Base-by-base conservation (phyloP, 257 asterid genomes). In the Solanum lycopersicoides region DNA sequence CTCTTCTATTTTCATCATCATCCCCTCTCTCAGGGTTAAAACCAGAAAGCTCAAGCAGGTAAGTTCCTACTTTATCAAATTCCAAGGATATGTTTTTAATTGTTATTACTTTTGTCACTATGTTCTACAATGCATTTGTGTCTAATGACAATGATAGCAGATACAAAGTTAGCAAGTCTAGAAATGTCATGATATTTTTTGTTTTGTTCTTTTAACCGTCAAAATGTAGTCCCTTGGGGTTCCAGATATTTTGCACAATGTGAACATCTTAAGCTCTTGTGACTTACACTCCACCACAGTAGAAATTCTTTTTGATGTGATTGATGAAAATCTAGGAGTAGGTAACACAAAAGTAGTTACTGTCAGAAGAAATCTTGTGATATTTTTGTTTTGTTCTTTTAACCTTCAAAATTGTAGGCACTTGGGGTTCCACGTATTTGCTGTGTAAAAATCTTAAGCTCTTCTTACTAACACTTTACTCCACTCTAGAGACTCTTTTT, bases 41-140 rank as follows among this genome's bases (percentile, higher is more conserved):
- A 32, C 32, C 89, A 14, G 89, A 86, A 83, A 87, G 53, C 83
- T 30, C 82, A 28, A 89, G 86, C 89, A 83, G 93, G 92, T 89
- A 23, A 63, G 16, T 68, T 42, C 76, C 25, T 69, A 16, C 60
- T 23, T 66, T 21, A 21, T 32, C 14, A 32, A 3, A 82, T 53
- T 53, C 69, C 69, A 5, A 21, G 68, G 32, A 11, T 30, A 20
- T 53, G 65, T 50, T 30, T 42, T 50, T 53, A 32, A 32, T 82
- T 65, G 20, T 32, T 34, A 50, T 34, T 34, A 82, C 30, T 11
- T 82, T 50, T 32, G 69, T 12, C 45, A 50, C 37, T 35, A 50
- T 47, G 20, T 32, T 82, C 71, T 82, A 34, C 69, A 56, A 20
- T 82, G 32, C 21, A 82, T 53, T 82, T 82, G 71, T 82, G 71